Evolutionary conservation across 768 basidiomycete species (phyloP), one percentile per base, ranked within the genome.

Genomic region (Suillus subalutaceus): DNA sequence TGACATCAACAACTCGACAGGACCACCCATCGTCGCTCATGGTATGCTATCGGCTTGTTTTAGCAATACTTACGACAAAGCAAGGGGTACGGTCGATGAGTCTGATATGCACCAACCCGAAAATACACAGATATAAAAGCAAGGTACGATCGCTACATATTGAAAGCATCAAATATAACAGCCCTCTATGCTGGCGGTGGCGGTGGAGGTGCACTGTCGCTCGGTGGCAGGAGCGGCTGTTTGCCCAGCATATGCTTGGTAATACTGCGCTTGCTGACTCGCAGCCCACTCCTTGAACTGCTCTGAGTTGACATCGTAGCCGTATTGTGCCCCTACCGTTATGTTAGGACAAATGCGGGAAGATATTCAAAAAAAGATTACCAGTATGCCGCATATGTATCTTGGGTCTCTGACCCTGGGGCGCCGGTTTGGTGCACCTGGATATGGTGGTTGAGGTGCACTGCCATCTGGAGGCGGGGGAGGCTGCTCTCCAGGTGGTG

Each of bases 201-300:
- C 0, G 72, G 74, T 3, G 70, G 73, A 15, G 67, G 67, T 23
- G 67, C 62, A 0, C 74, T 67, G 43, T 68, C 66, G 26, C 70
- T 74, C 40, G 80, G 72, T n/a, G n/a, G 73, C 78, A 10, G 74
- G 70, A 40, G 75, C 71, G 56, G 26, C 73, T 46, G 55, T 63
- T 62, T 86, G 83, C 62, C 86, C 83, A 18, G 85, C 83, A 72
- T 93, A 92, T 75, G 92, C 92, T 66, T 91, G 89, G 16, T 82
- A 83, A 70, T 93, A 92, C 71, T 90, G 88, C 69, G 91, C 90
- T 68, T 86, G 86, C 53, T 81, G 80, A 64, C 73, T 75, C 12
- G 89, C 87, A 46, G 86, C 86, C 92, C 92, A 93, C 71, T 91
- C 86, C 74, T 92, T 93, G 75, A 93, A 94, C 71, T 93, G 86